Evolutionary conservation across 441 rosid genomes (phyloP), one percentile per base, ranked within the genome.

Genomic region (Gossypium laxum): DNA sequence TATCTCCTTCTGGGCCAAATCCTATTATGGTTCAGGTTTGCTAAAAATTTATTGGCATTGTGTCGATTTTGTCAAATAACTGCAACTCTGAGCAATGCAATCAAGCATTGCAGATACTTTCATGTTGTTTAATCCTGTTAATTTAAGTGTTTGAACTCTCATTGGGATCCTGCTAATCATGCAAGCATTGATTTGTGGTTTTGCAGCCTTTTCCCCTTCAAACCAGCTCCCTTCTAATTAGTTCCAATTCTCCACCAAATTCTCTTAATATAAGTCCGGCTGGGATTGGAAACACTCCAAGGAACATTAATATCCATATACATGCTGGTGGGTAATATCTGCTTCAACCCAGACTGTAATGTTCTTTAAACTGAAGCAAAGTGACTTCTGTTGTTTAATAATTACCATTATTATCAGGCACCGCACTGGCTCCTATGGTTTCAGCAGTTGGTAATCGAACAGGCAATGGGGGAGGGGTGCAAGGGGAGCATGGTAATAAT

Each of bases 181-280:
- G 51, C 51, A 7, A 69, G 45, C 51, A 51, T 72, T 54, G 59
- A 15, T 24, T 38, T 73, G 43, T 63, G 28, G 66, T 15, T 80
- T 79, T 80, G 69, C 90, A 95, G 99, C 99, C 98, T 38, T 95
- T 87, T 74, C 93, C 97, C 69, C 81, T 87, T 62, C 99, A 95
- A 87, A 80, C 86, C 28, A 82, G 81, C 83, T 76, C 96, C 34
- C 85, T 95, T 66, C 88, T 95, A 75, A 83, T 87, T 21, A 85
- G 87, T 74, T 70, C 85, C 56, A 58, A 79, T 80, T 81, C 80
- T 59, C 80, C 91, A 63, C 54, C 86, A 73, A 90, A 82, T 77
- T 85, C 87, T 10, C 21, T 52, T 11, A 74, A 78, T 11, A 54
- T 79, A 24, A 82, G 87, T 69, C 85, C 88, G 50, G 86, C 80